Evolutionary conservation across 495 filamentous ascomycete species (phyloP).

Genomic region (Wilcoxina mikolae): DNA sequence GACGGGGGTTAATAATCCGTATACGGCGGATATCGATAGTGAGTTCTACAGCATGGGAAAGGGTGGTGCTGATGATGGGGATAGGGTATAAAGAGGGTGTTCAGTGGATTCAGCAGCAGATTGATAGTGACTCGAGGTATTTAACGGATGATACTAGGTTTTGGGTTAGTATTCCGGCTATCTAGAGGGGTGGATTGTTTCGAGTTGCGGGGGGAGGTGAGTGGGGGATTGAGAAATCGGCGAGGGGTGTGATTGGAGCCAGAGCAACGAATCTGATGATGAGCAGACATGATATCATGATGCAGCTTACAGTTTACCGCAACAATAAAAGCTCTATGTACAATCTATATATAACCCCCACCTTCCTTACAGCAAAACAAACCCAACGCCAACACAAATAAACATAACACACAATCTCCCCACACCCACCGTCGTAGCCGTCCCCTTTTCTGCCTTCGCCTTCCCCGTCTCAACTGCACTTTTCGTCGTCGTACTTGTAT

Average conservation of each 20-base stretch:
- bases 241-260: neutral
- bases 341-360: neutral
- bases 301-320: too few relatives aligned
- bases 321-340: neutral
- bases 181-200: neutral
- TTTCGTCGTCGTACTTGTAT: neutral
- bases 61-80: neutral
- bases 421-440: neutral
- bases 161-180: neutral
- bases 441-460: neutral
- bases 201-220: neutral
- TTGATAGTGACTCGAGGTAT: slow-evolving; percentile 20
- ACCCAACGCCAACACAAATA: neutral
- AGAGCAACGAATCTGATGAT: too few relatives aligned
- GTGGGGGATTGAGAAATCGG: neutral
- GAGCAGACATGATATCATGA: too few relatives aligned
- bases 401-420: neutral
- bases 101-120: slow-evolving; percentile 19
- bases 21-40: slow-evolving; percentile 17
- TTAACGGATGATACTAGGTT: slow-evolving; percentile 22
- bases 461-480: neutral
- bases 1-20: slow-evolving; percentile 14
- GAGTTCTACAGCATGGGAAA: neutral
- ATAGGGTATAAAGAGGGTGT: slow-evolving; percentile 16
- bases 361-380: neutral